These are phyloP conservation scores for Stephania japonica DNA, from an alignment of 164 flowering plant species.

Conservation along the genomic window DNA sequence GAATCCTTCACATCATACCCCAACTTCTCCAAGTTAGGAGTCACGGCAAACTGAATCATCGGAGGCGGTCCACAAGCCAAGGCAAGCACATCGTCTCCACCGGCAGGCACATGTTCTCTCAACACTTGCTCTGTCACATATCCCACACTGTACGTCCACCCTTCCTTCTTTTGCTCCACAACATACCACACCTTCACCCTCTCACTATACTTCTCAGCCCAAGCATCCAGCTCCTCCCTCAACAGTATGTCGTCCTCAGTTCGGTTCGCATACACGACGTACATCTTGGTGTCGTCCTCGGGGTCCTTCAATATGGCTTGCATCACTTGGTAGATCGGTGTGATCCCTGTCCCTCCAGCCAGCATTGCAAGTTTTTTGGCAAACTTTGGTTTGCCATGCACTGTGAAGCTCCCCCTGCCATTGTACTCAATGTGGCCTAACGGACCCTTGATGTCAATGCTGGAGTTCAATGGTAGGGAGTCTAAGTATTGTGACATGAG, in stretches of 20 bases:
- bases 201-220: constrained; percentile 43
- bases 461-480: constrained; percentile 47
- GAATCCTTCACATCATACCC: constrained; percentile 59
- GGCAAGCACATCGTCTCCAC: constrained; percentile 43
- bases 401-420: constrained; percentile 62
- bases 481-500: constrained; percentile 79
- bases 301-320: constrained; percentile 83
- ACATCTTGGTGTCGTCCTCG: constrained; percentile 80
- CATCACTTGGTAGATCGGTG: constrained; percentile 85
- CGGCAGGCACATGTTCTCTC: constrained; percentile 65
- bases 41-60: constrained; percentile 86
- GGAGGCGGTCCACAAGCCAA: constrained; percentile 90
- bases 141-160: constrained; percentile 80
- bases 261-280: constrained; percentile 79
- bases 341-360: constrained; percentile 95
- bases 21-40: constrained; percentile 90
- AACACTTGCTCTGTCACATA: constrained; percentile 52
- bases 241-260: constrained; percentile 84
- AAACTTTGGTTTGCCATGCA: constrained; percentile 59
- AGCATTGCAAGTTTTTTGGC: constrained; percentile 76
- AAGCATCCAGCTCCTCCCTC: constrained; percentile 67
- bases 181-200: constrained; percentile 90
- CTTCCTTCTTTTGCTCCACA: constrained; percentile 39
- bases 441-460: constrained; percentile 77
- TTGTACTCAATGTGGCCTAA: constrained; percentile 84